Evolutionary conservation across 1,284 basidiomycete genomes (phyloP).

Genomic region (Quambalaria eucalypti): DNA sequence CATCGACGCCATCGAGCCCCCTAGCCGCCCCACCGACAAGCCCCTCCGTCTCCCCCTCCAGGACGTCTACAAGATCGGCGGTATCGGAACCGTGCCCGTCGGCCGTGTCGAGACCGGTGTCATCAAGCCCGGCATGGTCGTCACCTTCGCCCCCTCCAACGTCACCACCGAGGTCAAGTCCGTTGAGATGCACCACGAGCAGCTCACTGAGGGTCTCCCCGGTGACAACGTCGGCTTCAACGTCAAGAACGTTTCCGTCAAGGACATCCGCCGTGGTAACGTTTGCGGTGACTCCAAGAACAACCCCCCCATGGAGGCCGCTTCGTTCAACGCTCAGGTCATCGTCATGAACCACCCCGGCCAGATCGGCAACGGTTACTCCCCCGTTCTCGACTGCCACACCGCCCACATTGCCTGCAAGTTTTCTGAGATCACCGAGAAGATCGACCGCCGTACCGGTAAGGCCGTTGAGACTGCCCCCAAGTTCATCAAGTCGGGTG

Average conservation of each 20-base stretch:
- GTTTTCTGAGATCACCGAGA: constrained; percentile 93
- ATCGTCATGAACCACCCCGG: constrained; percentile 99
- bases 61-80: constrained; percentile 99
- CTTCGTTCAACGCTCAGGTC: constrained; percentile 99
- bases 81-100: constrained; percentile 99
- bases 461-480: constrained; percentile 78
- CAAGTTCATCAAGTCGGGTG: constrained; percentile 68
- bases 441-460: constrained; percentile 92
- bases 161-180: constrained; percentile 99
- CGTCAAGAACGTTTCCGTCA: constrained; percentile 96
- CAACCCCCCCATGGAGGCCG: constrained; percentile 98
- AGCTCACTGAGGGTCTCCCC: constrained; percentile 84
- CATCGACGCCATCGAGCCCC: constrained; percentile 98
- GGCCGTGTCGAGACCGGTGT: constrained; percentile 99
- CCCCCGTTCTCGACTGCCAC: constrained; percentile 99
- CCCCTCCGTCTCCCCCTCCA: constrained; percentile 99
- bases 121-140: constrained; percentile 97
- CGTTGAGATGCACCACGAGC: constrained; percentile 99
- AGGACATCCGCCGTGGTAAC: constrained; percentile 99
- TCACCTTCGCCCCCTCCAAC: constrained; percentile 90
- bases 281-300: constrained; percentile 99
- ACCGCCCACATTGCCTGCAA: constrained; percentile 99
- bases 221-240: constrained; percentile 98
- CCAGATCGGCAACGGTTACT: constrained; percentile 96
- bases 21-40: constrained; percentile 92